phyloP scores from a whole-genome alignment of 108 stramenopile genomes.

The Seminavis robusta region DNA sequence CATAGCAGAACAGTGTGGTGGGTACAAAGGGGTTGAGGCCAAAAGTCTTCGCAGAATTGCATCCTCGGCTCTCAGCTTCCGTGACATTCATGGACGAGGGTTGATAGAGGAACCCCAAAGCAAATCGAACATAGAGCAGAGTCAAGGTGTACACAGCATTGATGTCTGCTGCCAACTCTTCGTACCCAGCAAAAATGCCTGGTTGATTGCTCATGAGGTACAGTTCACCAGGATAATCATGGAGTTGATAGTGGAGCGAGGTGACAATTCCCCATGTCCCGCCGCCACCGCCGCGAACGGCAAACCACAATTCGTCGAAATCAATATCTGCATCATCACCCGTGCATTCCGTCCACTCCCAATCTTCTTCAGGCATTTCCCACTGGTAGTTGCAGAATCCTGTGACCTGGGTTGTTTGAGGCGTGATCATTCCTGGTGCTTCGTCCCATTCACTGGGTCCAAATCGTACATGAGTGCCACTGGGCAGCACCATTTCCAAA shows the following conservation, averaged over 20 bases:
- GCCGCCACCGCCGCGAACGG: constrained; percentile 30
- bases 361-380: not conserved
- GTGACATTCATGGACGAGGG: not conserved
- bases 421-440: not conserved
- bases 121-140: not conserved
- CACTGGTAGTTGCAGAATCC: constrained; percentile 4
- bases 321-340: constrained; percentile 8
- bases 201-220: not conserved
- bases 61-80: not conserved
- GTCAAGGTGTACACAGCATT: too few relatives aligned
- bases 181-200: not conserved
- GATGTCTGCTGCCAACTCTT: not conserved
- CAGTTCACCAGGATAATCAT: not conserved
- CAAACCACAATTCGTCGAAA: constrained; percentile 29
- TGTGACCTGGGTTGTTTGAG: constrained; percentile 15
- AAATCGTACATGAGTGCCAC: constrained; percentile 22
- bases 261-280: constrained; percentile 16
- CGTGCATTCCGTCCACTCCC: constrained; percentile 6
- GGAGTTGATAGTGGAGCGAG: constrained; percentile 10
- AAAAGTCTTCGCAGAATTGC: not conserved
- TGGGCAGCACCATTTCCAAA: constrained; percentile 20
- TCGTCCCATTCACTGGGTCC: constrained; percentile 14
- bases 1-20: not conserved
- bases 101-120: not conserved
- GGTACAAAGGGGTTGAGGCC: not conserved